A percentile compares a stretch with the other conserved stretches of the same genome.
These are phyloP conservation scores for Cutaneotrichosporon sp. DNA, from an alignment of 1,284 basidiomycete genomes.

Conservation along the genomic window DNA sequence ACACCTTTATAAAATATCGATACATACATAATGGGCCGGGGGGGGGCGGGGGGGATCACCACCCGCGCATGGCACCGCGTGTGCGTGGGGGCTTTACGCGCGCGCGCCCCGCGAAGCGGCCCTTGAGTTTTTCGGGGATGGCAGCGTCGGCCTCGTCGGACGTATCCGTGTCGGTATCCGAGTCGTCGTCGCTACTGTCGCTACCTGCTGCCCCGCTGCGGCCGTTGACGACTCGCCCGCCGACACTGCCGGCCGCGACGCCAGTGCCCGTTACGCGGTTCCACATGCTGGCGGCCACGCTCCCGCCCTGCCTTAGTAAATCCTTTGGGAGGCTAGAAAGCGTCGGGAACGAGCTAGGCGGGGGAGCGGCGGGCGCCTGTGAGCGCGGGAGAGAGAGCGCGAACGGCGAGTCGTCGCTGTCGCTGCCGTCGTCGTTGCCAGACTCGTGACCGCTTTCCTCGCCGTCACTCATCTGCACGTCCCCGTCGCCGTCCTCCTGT, in stretches of 20 bases:
- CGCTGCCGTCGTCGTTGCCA: too few relatives aligned
- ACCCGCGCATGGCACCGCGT: neutral
- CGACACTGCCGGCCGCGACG: neutral
- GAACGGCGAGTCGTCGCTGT: too few relatives aligned
- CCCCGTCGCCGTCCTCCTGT: slow-evolving; percentile 1
- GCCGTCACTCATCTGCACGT: too few relatives aligned
- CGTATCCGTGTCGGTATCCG: neutral
- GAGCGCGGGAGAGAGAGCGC: neutral
- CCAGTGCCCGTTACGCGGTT: neutral
- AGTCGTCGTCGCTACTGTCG: slow-evolving; percentile 2
- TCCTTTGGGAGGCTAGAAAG: slow-evolving; percentile 14
- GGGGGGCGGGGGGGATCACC: too few relatives aligned
- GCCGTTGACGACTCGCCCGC: neutral
- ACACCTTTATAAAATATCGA: too few relatives aligned
- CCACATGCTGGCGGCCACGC: slow-evolving; percentile 4
- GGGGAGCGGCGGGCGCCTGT: neutral
- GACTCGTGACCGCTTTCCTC: too few relatives aligned
- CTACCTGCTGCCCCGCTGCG: too few relatives aligned
- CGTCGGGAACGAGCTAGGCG: slow-evolving; percentile 13
- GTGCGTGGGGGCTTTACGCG: neutral
- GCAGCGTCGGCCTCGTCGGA: neutral
- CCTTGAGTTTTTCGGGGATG: neutral
- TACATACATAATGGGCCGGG: too few relatives aligned
- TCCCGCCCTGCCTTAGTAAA: slow-evolving; percentile 6
- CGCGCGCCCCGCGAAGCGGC: neutral